phyloP scores from a whole-genome alignment of 2,329 filamentous ascomycete genomes.

The Lecanoromycetidae sp. region DNA sequence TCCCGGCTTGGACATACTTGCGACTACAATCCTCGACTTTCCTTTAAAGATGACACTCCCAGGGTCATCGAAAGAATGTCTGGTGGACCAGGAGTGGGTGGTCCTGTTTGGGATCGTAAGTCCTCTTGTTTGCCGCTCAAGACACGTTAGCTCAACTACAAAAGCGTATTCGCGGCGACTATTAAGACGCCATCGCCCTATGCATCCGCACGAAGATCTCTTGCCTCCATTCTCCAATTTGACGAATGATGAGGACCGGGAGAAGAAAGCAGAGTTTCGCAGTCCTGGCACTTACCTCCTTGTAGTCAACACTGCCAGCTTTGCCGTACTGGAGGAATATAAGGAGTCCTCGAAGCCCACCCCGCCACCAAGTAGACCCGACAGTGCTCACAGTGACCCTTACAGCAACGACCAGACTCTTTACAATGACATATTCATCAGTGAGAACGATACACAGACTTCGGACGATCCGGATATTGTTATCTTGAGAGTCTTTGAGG shows the following conservation, averaged over 20 bases:
- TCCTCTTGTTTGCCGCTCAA: conserved; percentile 12
- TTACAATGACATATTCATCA: conserved; percentile 14
- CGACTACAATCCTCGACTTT: conserved; percentile 45
- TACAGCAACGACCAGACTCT: neutral
- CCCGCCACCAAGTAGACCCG: neutral
- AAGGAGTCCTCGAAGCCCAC: conserved; percentile 18
- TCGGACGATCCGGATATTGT: conserved; percentile 37
- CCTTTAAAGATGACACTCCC: conserved; percentile 43
- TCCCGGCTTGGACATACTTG: conserved; percentile 43
- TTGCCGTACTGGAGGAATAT: conserved; percentile 41
- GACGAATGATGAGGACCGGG: conserved; percentile 45
- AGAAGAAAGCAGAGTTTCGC: conserved; percentile 41
- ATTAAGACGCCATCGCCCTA: conserved; percentile 8
- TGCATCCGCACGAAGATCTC: conserved; percentile 28
- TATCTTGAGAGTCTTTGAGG: conserved; percentile 40
- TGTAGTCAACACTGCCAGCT: conserved; percentile 43
- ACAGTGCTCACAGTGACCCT: conserved; percentile 13
- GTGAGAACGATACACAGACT: conserved; percentile 19
- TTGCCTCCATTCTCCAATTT: conserved; percentile 43
- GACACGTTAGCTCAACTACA: conserved; percentile 3
- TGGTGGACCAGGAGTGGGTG: conserved; percentile 28
- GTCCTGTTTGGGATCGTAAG: conserved; percentile 46
- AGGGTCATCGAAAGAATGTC: conserved; percentile 39
- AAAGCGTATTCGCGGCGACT: conserved; percentile 13
- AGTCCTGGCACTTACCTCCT: conserved; percentile 45